Evolutionary conservation across 169 alveolate genomes (phyloP).

Genomic region (Cardiosporidium cionae): DNA sequence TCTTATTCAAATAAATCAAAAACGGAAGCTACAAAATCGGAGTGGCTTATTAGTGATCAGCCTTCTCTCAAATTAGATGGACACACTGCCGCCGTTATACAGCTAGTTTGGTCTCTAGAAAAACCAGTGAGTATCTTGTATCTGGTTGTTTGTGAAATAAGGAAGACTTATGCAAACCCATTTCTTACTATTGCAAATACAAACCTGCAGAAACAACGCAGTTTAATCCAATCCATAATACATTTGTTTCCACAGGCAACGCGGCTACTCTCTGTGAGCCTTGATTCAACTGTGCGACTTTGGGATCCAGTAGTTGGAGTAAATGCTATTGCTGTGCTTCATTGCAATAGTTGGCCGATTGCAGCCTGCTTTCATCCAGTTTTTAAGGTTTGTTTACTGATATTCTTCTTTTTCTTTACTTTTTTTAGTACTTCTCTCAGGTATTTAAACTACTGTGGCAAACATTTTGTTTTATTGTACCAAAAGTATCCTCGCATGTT

Average conservation of each 20-base stretch:
- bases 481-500: too few species aligned
- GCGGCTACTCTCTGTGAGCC: neutral
- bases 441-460: neutral
- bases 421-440: neutral
- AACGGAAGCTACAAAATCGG: too few species aligned
- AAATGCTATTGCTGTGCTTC: constrained; percentile 14
- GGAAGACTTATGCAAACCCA: neutral
- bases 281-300: neutral
- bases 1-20: too few species aligned
- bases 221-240: neutral
- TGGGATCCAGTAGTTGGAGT: constrained; percentile 21
- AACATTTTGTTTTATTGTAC: too few species aligned
- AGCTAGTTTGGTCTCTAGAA: constrained; percentile 18
- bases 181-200: neutral
- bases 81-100: constrained; percentile 14
- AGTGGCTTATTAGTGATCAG: constrained; percentile 6
- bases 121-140: neutral
- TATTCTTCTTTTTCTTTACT: too few species aligned
- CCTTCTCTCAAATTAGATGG: constrained; percentile 15
- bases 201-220: neutral
- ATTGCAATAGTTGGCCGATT: constrained; percentile 27
- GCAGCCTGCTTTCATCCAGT: constrained; percentile 20
- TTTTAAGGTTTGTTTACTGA: constrained; percentile 3
- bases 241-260: neutral
- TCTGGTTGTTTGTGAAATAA: constrained; percentile 5